Evolutionary conservation across 306 rosid genomes (phyloP).

Genomic region (Abrus precatorius): DNA sequence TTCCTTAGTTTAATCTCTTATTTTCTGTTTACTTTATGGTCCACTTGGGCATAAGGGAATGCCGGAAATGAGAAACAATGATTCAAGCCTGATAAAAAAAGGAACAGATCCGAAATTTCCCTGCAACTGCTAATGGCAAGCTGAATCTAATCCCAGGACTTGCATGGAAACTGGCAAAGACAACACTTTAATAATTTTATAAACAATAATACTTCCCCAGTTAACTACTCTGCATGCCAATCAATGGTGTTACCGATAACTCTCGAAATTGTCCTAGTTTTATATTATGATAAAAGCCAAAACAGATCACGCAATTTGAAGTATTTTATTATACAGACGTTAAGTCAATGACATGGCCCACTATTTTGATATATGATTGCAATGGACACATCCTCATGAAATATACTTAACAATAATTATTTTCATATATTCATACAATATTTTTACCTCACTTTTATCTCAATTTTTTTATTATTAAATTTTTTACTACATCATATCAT

Average conservation of each 20-base stretch:
- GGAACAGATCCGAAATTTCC: slow-evolving; percentile 49
- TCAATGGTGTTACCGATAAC: slow-evolving; percentile 24
- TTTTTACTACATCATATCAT: no score
- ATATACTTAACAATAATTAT: background rate
- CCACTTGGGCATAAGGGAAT: slow-evolving; percentile 44
- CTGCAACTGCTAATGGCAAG: slow-evolving; percentile 31
- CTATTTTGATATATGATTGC: slow-evolving; percentile 40
- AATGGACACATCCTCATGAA: slow-evolving; percentile 47
- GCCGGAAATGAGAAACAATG: slow-evolving; percentile 24
- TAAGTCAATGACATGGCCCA: slow-evolving; percentile 63
- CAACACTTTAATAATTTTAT: slow-evolving; percentile 34
- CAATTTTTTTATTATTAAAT: no score
- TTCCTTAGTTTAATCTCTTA: slow-evolving; percentile 29
- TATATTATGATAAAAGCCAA: slow-evolving; percentile 50
- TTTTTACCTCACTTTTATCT: no score
- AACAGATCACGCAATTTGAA: slow-evolving; percentile 50
- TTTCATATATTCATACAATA: no score
- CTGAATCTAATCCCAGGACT: slow-evolving; percentile 29
- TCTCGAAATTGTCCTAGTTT: slow-evolving; percentile 12
- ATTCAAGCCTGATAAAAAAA: slow-evolving; percentile 31
- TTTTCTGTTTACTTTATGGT: slow-evolving; percentile 26
- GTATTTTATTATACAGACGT: slow-evolving; percentile 37
- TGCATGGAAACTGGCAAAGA: slow-evolving; percentile 22
- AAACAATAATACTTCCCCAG: slow-evolving; percentile 37
- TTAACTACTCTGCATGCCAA: slow-evolving; percentile 38